phyloP scores from a whole-genome alignment of 441 rosid species.

The Gossypium davidsonii region DNA sequence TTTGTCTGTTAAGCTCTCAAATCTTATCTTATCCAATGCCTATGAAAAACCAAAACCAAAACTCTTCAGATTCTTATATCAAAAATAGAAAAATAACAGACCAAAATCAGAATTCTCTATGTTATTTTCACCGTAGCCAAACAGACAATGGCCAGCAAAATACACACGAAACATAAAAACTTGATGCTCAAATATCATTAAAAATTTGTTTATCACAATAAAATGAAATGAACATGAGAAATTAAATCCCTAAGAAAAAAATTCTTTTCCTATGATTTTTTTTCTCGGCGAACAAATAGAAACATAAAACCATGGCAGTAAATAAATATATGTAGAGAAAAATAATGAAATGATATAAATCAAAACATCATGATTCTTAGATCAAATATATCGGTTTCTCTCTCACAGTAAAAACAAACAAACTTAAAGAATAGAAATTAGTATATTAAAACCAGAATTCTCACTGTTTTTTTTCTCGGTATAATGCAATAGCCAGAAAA shows the following conservation, averaged over 20 bases:
- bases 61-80: not conserved
- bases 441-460: no score
- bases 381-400: no score
- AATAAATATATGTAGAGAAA: not conserved
- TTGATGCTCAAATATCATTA: not conserved
- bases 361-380: not conserved
- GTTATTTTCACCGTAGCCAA: not conserved
- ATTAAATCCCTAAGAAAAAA: not conserved
- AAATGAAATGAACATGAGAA: not conserved
- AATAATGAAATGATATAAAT: not conserved
- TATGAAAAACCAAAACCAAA: not conserved
- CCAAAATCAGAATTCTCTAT: not conserved
- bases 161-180: not conserved
- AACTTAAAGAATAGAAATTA: no score
- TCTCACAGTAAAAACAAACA: no score
- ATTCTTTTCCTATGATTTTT: not conserved
- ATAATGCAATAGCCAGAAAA: no score
- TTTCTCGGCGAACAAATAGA: not conserved
- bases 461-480: no score
- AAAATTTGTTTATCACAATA: no score
- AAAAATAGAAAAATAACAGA: not conserved
- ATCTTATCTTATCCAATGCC: conserved; percentile 42
- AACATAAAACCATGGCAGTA: not conserved
- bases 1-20: conserved; percentile 35
- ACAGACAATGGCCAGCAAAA: not conserved